These are phyloP conservation scores for Syzygium oleosum DNA, from an alignment of 345 rosid species.

Conservation along the genomic window DNA sequence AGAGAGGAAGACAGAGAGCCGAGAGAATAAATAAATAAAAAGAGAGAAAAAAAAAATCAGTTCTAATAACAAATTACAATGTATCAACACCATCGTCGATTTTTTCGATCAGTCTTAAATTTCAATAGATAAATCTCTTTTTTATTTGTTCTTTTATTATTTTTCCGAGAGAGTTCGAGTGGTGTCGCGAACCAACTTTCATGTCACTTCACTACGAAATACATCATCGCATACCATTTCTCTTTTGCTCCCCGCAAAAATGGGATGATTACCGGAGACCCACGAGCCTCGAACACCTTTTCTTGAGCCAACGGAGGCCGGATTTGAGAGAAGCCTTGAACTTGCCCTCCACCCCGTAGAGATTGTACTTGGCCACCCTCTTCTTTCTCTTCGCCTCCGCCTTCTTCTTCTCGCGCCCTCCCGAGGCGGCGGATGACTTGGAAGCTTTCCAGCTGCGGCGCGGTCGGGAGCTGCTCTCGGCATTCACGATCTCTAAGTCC, in stretches of 20 bases:
- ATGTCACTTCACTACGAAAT: background rate
- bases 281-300: constrained; percentile 28
- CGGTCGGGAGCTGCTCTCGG: background rate
- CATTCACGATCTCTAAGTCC: background rate
- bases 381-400: constrained; percentile 38
- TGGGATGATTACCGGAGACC: background rate
- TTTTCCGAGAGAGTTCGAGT: background rate
- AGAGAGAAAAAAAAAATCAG: accelerated
- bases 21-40: accelerated
- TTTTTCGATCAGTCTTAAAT: background rate
- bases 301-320: constrained; percentile 45
- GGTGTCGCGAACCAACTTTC: background rate
- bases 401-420: constrained; percentile 15
- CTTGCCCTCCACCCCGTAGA: constrained; percentile 40
- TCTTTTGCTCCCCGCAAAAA: accelerated
- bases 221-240: background rate
- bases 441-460: background rate
- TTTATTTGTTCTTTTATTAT: too few relatives aligned
- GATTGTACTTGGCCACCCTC: constrained; percentile 40
- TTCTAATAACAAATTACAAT: background rate
- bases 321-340: constrained; percentile 33
- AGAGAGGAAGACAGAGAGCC: background rate
- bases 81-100: background rate
- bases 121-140: accelerated
- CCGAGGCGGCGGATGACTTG: background rate